phyloP scores from a whole-genome alignment of 1,284 basidiomycete genomes.

The Lignosus rhinocerotis region DNA sequence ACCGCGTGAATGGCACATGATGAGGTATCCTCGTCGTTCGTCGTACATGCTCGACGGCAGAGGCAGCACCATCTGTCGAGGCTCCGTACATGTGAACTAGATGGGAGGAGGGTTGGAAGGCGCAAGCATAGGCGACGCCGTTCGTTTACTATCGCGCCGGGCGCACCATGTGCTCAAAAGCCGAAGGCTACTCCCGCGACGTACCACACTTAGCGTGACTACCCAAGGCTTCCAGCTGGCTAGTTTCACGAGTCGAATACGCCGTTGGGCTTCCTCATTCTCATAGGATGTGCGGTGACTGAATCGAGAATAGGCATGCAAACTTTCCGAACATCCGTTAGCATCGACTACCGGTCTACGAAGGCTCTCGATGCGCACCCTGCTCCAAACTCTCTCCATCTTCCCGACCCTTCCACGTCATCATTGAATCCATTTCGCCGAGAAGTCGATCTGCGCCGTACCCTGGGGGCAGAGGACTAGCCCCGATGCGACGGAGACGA shows the following conservation, averaged over 20 bases:
- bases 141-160: not conserved
- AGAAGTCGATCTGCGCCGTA: not conserved
- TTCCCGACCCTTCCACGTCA: not conserved
- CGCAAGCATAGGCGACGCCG: not conserved
- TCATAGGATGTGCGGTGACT: not conserved
- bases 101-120: not conserved
- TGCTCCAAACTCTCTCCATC: not conserved
- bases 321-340: not conserved
- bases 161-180: not conserved
- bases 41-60: no score
- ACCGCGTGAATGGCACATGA: no score
- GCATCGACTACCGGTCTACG: not conserved
- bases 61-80: no score
- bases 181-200: not conserved
- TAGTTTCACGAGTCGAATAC: not conserved
- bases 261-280: not conserved
- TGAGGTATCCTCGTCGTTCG: no score
- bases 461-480: not conserved
- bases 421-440: not conserved
- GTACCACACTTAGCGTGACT: not conserved
- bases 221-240: not conserved
- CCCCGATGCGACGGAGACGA: not conserved
- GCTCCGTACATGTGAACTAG: not conserved
- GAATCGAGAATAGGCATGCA: not conserved
- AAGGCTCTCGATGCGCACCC: not conserved